Evolutionary conservation across 768 basidiomycete genomes (phyloP), one percentile per base, ranked within the genome.

Genomic region (Rhizopogon vulgaris): DNA sequence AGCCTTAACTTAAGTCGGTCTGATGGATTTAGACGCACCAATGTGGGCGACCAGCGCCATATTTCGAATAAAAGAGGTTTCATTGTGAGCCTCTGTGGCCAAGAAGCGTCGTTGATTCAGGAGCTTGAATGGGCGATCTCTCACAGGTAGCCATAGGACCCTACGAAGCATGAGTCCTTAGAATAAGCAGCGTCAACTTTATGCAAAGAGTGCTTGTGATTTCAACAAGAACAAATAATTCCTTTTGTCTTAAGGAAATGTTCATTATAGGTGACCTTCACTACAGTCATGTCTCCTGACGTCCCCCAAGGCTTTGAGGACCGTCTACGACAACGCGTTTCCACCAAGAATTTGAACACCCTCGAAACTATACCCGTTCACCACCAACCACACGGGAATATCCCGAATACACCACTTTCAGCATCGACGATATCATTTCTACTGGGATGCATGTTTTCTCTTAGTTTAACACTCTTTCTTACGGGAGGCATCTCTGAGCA

Each of bases 21-120:
- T 46, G 30, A 22, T 9, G 53, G 7, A 22, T 22, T 22, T 22
- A 22, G 22, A 54, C 79, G 28, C 39, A 89, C 90, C 90, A 46
- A 93, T 91, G 63, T 93, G 90, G 39, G 90, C 90, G n/a, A 92
- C 87, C 2, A 93, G 75, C 14, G 90, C 90, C 66, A 93, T 84
- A 61, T 92, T 93, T 39, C 90, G 78, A 36, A 83, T 67, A 41
- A 73, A 65, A 4, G 69, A 67, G 3, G 73, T 57, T 39, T 75
- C 71, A 61, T 68, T 52, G 25, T 48, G 57, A 30, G 58, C 52
- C 6, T 48, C 56, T 17, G 68, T 64, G 17, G 67, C 34, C 40
- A 59, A 53, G 34, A 49, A 61, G 14, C 69, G 67, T 22, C 69
- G 67, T 24, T 34, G 32, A 34, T 34, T 24, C 8, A 10, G 18